Conservation (phyloP, 139 green algal genomes). For the Medakamo hakoo region DNA sequence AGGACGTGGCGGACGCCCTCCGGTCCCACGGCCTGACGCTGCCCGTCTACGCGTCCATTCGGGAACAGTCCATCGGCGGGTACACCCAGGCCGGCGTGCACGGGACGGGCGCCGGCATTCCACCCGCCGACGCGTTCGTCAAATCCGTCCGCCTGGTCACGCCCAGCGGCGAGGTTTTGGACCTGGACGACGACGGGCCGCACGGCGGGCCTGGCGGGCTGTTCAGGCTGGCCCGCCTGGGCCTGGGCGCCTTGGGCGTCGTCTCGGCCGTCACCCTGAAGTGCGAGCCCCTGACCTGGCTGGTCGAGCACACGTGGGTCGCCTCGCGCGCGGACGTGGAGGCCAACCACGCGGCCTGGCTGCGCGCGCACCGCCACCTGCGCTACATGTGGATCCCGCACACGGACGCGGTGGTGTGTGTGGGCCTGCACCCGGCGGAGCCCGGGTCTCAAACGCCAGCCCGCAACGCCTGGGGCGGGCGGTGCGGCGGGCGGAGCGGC, state of each 20-base stretch:
- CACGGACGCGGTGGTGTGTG: slow-evolving; percentile 73
- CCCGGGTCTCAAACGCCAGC: background rate
- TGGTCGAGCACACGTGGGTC: slow-evolving; percentile 38
- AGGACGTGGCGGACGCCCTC: slow-evolving; percentile 63
- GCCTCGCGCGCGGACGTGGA: slow-evolving; percentile 28
- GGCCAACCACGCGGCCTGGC: slow-evolving; percentile 48
- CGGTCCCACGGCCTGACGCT: slow-evolving; percentile 71
- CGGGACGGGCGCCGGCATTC: slow-evolving; percentile 78
- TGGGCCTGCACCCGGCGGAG: slow-evolving; percentile 23
- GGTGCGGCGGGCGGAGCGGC: too few species aligned
- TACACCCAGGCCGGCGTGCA: slow-evolving; percentile 85
- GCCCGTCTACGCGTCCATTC: slow-evolving; percentile 89
- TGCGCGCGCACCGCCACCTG: slow-evolving; percentile 63
- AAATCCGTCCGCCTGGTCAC: slow-evolving; percentile 80
- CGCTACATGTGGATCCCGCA: slow-evolving; percentile 97
- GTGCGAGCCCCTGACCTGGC: slow-evolving; percentile 27
- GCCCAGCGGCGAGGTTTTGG: slow-evolving; percentile 20
- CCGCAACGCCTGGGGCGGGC: too few species aligned
- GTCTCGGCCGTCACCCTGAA: slow-evolving; percentile 73
- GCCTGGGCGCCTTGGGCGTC: slow-evolving; percentile 74
- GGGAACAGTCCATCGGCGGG: slow-evolving; percentile 88
- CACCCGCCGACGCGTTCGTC: slow-evolving; percentile 82
- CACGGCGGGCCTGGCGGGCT: too few species aligned
- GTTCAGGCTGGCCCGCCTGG: slow-evolving; percentile 60
- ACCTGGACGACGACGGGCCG: slow-evolving; percentile 26